phyloP scores from a whole-genome alignment of 2,329 filamentous ascomycete species.

The Neonectria hederae region DNA sequence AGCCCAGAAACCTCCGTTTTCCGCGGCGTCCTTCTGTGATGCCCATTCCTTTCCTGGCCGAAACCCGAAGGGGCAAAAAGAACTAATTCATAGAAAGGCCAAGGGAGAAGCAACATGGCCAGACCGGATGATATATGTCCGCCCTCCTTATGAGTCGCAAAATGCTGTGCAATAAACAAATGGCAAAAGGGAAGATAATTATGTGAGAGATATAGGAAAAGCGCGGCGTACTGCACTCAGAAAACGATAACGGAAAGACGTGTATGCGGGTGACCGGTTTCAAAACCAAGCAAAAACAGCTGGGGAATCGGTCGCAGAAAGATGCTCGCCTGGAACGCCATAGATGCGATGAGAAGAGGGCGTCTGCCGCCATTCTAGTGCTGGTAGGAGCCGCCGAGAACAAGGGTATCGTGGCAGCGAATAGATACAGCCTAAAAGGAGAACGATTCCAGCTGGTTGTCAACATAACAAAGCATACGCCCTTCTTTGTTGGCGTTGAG shows the following conservation, averaged over 20 bases:
- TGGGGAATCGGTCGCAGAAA: background rate
- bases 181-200: conserved; percentile 3
- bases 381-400: conserved; percentile 15
- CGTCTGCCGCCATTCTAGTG: conserved; percentile 6
- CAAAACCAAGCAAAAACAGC: background rate
- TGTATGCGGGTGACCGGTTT: conserved; percentile 15
- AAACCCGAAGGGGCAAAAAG: background rate
- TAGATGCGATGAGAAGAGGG: conserved; percentile 14
- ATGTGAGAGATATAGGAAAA: conserved; percentile 3
- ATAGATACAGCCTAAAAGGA: conserved; percentile 26
- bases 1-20: conserved; percentile 14
- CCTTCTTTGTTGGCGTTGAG: conserved; percentile 9
- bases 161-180: conserved; percentile 13
- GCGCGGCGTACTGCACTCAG: conserved; percentile 8
- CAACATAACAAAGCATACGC: conserved; percentile 5
- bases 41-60: conserved; percentile 2
- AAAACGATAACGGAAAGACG: conserved; percentile 14
- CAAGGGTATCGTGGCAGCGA: conserved; percentile 38
- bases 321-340: conserved; percentile 20
- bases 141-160: background rate
- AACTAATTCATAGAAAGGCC: conserved; percentile 16
- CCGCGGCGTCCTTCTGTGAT: conserved; percentile 7
- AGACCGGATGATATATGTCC: background rate
- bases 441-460: conserved; percentile 9
- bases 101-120: background rate